Conservation (phyloP, 169 alveolate species). For the Babesia bovis region DNA sequence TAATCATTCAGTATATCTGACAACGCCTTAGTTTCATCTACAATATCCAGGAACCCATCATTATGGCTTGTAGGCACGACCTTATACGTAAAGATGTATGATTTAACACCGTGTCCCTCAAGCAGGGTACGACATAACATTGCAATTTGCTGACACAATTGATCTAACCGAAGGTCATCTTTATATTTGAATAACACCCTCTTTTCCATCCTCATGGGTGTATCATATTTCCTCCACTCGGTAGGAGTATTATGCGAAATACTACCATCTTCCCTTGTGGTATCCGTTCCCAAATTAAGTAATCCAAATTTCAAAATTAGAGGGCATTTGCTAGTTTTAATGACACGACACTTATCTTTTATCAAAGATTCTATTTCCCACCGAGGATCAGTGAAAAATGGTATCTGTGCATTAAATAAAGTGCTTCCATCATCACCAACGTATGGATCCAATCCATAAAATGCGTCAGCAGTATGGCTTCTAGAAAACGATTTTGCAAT, state of each 20-base stretch:
- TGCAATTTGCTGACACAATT: constrained; percentile 87
- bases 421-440: not conserved
- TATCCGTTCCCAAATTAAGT: not conserved
- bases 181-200: constrained; percentile 89
- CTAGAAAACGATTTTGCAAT: not conserved
- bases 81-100: constrained; percentile 85
- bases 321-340: constrained; percentile 14
- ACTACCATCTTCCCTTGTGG: not conserved
- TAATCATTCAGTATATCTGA: constrained; percentile 10
- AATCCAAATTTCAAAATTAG: not conserved
- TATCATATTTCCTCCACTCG: not conserved
- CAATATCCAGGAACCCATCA: constrained; percentile 84
- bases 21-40: constrained; percentile 68
- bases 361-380: not conserved
- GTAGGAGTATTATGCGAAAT: not conserved
- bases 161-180: constrained; percentile 96
- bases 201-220: not conserved
- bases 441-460: constrained; percentile 16
- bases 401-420: constrained; percentile 1
- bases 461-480: not conserved
- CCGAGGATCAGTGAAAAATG: constrained; percentile 21
- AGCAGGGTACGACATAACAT: constrained; percentile 86
- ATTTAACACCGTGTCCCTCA: constrained; percentile 87
- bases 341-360: constrained; percentile 4
- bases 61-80: constrained; percentile 78